Evolutionary conservation across 2,329 filamentous ascomycete genomes (phyloP), one percentile per base, ranked within the genome.

Genomic region (Alternaria viburni): DNA sequence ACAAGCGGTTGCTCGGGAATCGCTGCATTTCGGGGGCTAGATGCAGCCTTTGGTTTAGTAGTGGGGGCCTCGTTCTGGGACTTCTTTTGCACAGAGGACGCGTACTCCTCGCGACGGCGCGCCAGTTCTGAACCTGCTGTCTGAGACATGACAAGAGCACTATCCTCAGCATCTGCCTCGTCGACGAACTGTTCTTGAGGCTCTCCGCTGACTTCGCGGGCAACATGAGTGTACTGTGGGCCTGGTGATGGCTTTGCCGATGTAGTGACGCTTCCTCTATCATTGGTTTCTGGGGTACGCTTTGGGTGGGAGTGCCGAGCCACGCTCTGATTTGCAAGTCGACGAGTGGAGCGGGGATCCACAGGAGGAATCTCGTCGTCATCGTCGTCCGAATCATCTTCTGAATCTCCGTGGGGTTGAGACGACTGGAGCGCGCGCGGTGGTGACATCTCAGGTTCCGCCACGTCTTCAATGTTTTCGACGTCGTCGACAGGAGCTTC

Each of bases 81-180:
- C 28, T 23, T 23, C 5, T 13, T 36, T 7, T 19, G 26, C 3
- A 43, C 8, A 7, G 45, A 43, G 6, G 62, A 63, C 5, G 52
- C 36, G 8, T 64, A 66, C 28, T 51, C 58, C 28, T 57, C 56
- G 6, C 57, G 61, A 41, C 54, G 62, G 19, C 56, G 61, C 23
- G 56, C 57, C 7, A 66, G 50, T 36, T 65, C 65, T 8, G 58
- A 21, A 12, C 56, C 64, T 13, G 54, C 26, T 7, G 32, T 3
- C 26, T 41, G 56, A 15, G 46, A 6, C 3, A 8, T 43, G 3
- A 26, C 50, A 21, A 26, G 32, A 21, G 23, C 30, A 26, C 13
- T n/a, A 21, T 30, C n/a, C 12, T 36, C 56, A 43, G 13, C 11
- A 7, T 41, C 45, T 3, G 5, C 45, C 9, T 57, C 55, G 8